These are phyloP conservation scores for Podaxis sp. DNA, from an alignment of 768 basidiomycete genomes.

Conservation along the genomic window DNA sequence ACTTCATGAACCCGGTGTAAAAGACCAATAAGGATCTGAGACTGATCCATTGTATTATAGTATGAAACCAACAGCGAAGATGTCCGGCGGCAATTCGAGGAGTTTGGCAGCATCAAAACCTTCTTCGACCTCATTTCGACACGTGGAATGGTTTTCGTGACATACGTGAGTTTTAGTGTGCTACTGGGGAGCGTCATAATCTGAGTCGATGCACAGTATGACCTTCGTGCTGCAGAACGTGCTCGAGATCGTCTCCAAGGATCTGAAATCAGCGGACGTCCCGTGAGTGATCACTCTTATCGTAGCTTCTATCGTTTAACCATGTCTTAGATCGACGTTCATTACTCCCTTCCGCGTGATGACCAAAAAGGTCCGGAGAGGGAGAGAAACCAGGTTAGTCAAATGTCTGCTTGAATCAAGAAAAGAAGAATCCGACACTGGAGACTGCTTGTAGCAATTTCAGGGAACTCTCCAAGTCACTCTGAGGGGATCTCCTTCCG, in stretches of 20 bases:
- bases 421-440: neutral
- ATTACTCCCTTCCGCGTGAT: slow-evolving; percentile 92
- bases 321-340: slow-evolving; percentile 85
- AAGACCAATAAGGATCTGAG: neutral
- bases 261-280: slow-evolving; percentile 81
- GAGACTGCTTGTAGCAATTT: slow-evolving; percentile 46
- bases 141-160: slow-evolving; percentile 98
- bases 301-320: slow-evolving; percentile 6
- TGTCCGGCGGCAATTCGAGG: slow-evolving; percentile 84
- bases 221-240: slow-evolving; percentile 88
- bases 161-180: slow-evolving; percentile 72
- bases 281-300: slow-evolving; percentile 53
- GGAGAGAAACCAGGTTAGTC: slow-evolving; percentile 81
- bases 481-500: slow-evolving; percentile 66
- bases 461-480: slow-evolving; percentile 86
- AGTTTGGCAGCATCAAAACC: slow-evolving; percentile 94
- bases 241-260: slow-evolving; percentile 91
- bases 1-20: neutral
- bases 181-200: neutral
- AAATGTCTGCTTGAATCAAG: neutral
- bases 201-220: slow-evolving; percentile 55
- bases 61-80: slow-evolving; percentile 88
- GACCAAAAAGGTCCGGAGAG: slow-evolving; percentile 69
- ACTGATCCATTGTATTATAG: slow-evolving; percentile 39
- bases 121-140: slow-evolving; percentile 95